Base-by-base conservation (phyloP, 2,329 filamentous ascomycete species). In the Epicoccum sorghinum region DNA sequence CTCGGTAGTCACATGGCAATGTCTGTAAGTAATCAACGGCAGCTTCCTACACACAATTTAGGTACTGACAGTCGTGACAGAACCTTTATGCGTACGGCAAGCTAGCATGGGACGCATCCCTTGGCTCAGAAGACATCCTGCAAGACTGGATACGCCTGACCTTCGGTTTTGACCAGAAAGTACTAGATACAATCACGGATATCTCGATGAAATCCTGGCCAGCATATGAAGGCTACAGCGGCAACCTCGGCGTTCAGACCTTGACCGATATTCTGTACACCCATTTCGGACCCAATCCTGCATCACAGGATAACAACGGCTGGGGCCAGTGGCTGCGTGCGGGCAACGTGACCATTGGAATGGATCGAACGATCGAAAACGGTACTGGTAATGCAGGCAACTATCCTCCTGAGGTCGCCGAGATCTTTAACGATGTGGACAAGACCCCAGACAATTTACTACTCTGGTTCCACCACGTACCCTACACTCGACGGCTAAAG, bases 311-410 rank as follows among this genome's bases (percentile, higher is more conserved):
- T 58, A 79, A 79, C 62, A 90, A 89, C 60, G 81, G 82, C 2
- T 90, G 85, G 85, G 87, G 88, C 8, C 87, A 89, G 67, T 90
- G 88, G 86, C 89, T 87, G 0, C 82, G 88, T 4, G 87, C 87
- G 0, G 84, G 89, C 56, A 67, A 69, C 0, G 61, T 75, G 18
- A 78, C 77, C 4, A 84, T 90, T 49, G 88, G 88, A 0, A 90
- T 90, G 87, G 88, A 90, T 62, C 81, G 88, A 9, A 90, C 88
- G 0, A 83, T 88, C 0, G 77, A 74, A 55, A 90, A 88, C 47
- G 88, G 88, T 8, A 90, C 88, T 0, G 83, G 85, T 0, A 86
- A 81, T 58, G 76, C 87, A 0, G 86, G 86, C 0, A 86, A 89
- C 62, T 91, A 90, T 64, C 86, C 87, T 0, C 61, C 79, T 0